Conservation (phyloP, 2,329 filamentous ascomycete genomes). For the Reticulascus tulasneorum region DNA sequence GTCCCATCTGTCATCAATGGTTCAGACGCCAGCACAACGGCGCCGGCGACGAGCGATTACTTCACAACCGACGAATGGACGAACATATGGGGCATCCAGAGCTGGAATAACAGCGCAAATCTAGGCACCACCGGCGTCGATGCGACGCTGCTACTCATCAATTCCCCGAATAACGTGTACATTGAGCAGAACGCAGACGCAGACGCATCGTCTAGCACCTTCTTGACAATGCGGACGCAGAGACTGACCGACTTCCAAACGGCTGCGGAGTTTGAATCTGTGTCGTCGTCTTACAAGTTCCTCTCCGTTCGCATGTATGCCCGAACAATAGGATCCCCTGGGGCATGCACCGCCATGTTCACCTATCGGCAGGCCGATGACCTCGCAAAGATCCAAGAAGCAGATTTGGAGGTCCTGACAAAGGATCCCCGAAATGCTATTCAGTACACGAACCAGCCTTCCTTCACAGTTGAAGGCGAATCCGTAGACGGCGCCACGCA, state of each 20-base stretch:
- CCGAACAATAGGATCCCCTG: slow-evolving; percentile 41
- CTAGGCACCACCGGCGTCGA: slow-evolving; percentile 17
- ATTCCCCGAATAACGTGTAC: slow-evolving; percentile 42
- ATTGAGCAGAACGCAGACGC: slow-evolving; percentile 36
- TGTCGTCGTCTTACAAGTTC: slow-evolving; percentile 29
- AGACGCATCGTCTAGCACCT: slow-evolving; percentile 33
- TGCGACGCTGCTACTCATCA: slow-evolving; percentile 31
- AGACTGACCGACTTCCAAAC: slow-evolving; percentile 41
- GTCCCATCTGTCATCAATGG: slow-evolving; percentile 28
- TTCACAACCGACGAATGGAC: slow-evolving; percentile 33
- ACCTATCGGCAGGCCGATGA: slow-evolving; percentile 39
- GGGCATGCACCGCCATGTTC: slow-evolving; percentile 51
- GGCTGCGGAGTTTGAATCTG: slow-evolving; percentile 43
- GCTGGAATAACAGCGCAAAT: slow-evolving; percentile 33
- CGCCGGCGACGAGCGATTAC: slow-evolving; percentile 32
- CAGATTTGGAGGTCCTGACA: slow-evolving; percentile 51
- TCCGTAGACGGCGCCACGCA: slow-evolving; percentile 42
- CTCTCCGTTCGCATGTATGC: slow-evolving; percentile 47
- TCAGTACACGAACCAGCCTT: slow-evolving; percentile 60
- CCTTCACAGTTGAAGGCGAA: slow-evolving; percentile 39
- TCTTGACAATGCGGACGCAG: slow-evolving; percentile 43
- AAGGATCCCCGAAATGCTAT: slow-evolving; percentile 37
- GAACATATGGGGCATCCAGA: slow-evolving; percentile 32
- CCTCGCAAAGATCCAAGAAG: slow-evolving; percentile 41
- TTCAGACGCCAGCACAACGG: slow-evolving; percentile 21